Conservation (phyloP, 2,329 filamentous ascomycete species). For the Aspergillus clavatus region DNA sequence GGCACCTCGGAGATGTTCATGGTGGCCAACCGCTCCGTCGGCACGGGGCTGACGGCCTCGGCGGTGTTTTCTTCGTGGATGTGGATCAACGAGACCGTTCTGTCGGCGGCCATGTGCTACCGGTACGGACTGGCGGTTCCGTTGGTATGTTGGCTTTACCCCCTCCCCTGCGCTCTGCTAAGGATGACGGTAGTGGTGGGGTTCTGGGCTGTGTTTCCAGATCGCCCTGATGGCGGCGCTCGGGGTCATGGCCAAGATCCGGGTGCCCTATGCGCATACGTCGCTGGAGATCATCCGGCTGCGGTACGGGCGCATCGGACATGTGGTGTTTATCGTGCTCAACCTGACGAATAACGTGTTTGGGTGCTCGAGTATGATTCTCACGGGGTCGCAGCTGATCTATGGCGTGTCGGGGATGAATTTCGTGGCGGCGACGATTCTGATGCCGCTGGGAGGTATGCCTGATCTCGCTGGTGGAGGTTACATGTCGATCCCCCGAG, state of each 20-base stretch:
- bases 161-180: conserved; percentile 52
- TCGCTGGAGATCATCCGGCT: conserved; percentile 51
- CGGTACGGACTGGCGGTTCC: too few relatives aligned
- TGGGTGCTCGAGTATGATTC: conserved; percentile 50
- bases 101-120: too few relatives aligned
- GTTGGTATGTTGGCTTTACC: too few relatives aligned
- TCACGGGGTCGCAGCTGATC: conserved; percentile 44
- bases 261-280: conserved; percentile 53
- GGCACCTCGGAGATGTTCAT: too few relatives aligned
- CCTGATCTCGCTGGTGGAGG: too few relatives aligned
- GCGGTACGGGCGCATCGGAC: conserved; percentile 45
- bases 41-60: conserved; percentile 50
- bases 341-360: conserved; percentile 54
- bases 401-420: conserved; percentile 46
- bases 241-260: too few relatives aligned
- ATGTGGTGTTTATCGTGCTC: conserved; percentile 50
- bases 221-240: too few relatives aligned
- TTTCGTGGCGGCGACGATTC: conserved; percentile 48
- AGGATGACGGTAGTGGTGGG: too few relatives aligned
- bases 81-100: too few relatives aligned
- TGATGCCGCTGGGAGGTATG: conserved; percentile 39
- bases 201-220: too few relatives aligned
- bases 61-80: too few relatives aligned
- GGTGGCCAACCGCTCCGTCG: conserved; percentile 50
- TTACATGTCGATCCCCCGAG: too few relatives aligned